phyloP scores from a whole-genome alignment of 768 basidiomycete species.

The Termitomyces sp. region DNA sequence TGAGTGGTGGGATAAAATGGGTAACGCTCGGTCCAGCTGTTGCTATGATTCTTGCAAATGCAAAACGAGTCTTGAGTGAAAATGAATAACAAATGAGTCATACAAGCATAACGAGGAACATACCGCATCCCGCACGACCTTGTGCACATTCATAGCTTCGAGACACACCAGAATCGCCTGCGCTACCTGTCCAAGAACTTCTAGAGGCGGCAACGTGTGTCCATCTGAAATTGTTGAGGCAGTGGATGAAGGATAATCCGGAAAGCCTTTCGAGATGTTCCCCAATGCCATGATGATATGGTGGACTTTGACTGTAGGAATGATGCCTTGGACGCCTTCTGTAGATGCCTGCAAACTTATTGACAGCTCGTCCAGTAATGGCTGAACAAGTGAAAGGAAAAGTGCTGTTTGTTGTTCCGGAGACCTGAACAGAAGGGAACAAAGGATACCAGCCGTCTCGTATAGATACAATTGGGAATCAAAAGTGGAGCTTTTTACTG shows the following conservation, averaged over 20 bases:
- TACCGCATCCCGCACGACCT: slow-evolving; percentile 90
- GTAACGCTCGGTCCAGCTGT: slow-evolving; percentile 78
- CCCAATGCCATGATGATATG: slow-evolving; percentile 94
- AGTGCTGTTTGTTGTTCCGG: slow-evolving; percentile 64
- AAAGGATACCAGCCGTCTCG: slow-evolving; percentile 83
- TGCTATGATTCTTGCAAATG: slow-evolving; percentile 86
- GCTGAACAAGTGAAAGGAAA: slow-evolving; percentile 73
- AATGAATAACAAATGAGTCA: slow-evolving; percentile 3
- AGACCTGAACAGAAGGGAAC: slow-evolving; percentile 64
- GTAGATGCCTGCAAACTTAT: slow-evolving; percentile 47
- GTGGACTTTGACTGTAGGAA: slow-evolving; percentile 83
- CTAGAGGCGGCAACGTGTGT: slow-evolving; percentile 64
- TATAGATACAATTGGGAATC: slow-evolving; percentile 93
- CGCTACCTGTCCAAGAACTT: slow-evolving; percentile 79
- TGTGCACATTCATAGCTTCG: slow-evolving; percentile 81
- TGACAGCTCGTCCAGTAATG: slow-evolving; percentile 70
- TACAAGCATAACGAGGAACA: slow-evolving; percentile 19
- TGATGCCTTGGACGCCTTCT: slow-evolving; percentile 57
- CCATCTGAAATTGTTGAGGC: slow-evolving; percentile 52
- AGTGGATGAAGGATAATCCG: slow-evolving; percentile 70
- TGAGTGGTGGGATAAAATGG: slow-evolving; percentile 81
- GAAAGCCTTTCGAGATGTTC: slow-evolving; percentile 94
- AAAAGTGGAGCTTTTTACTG: slow-evolving; percentile 71
- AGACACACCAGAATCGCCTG: slow-evolving; percentile 84
- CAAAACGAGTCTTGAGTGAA: slow-evolving; percentile 69